Evolutionary conservation across 495 filamentous ascomycete species (phyloP), one percentile per base, ranked within the genome.

Genomic region (Annulohypoxylon stygium): DNA sequence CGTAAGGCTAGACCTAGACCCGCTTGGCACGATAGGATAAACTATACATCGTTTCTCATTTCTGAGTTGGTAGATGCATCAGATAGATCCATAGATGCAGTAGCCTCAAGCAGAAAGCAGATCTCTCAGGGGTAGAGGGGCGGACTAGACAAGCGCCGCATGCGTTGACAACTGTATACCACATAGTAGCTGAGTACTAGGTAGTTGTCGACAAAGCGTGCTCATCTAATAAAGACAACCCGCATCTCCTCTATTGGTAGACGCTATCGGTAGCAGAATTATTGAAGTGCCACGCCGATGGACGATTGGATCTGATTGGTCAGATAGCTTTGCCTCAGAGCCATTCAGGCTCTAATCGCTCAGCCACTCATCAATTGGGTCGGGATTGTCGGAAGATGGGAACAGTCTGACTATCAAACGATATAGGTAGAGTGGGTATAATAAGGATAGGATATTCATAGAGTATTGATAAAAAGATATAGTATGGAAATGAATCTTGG

Each of bases 11-110:
- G 61, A 74, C 57, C 71, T 54, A 67, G 71, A 67, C 57, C 34
- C 45, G 51, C 72, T 75, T 75, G 72, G 72, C 72, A 53, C 8
- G 67, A 71, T 75, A 75, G 67, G 64, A 41, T 70, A 70, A 67
- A 59, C 30, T 66, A 43, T 23, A 1, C 20, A 1, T 23, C 20
- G 20, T 23, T 23, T 23, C 20, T 14, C 33, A 18, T 36, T 18
- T 23, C 16, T 36, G 37, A 18, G 61, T 53, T 48, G 62, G 54
- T 23, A 37, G 25, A 54, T 60, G 67, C 61, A 60, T 1, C 18
- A 59, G 55, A 41, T 58, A 23, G 37, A 9, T 47, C 14, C 43
- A 11, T 34, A 59, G 16, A 26, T 45, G 66, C 47, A 47, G 39
- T 20, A 41, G 20, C 55, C 33, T 37, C 45, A 53, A 47, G 58